phyloP scores from a whole-genome alignment of 148 eudicot genomes.

The Arbutus unedo region DNA sequence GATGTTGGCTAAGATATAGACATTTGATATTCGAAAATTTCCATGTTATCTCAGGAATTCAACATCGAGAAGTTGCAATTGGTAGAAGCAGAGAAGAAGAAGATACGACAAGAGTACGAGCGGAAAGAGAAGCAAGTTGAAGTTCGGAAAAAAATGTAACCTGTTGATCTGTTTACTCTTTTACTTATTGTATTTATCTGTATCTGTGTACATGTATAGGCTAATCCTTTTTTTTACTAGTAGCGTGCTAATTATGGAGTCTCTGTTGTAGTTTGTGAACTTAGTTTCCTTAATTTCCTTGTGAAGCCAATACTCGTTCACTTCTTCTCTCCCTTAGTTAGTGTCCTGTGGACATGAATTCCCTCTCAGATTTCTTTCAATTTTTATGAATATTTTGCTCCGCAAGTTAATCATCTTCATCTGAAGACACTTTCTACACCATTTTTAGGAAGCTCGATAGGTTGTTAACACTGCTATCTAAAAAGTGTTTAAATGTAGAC shows the following conservation, averaged over 20 bases:
- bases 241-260: neutral
- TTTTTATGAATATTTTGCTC: neutral
- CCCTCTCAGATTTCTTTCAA: neutral
- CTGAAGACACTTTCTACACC: neutral
- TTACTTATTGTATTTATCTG: neutral
- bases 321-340: neutral
- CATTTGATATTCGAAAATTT: neutral
- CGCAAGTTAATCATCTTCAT: neutral
- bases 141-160: conserved; percentile 73
- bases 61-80: conserved; percentile 84
- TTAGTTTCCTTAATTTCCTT: conserved; percentile 5
- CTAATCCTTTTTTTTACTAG: neutral
- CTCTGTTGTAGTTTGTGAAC: too few relatives aligned
- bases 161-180: neutral
- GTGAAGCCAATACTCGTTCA: neutral
- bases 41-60: conserved; percentile 49
- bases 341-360: neutral
- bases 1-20: neutral
- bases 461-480: neutral
- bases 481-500: too few relatives aligned
- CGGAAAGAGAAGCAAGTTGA: conserved; percentile 80
- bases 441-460: neutral
- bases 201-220: neutral
- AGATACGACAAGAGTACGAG: conserved; percentile 88
- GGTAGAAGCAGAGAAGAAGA: conserved; percentile 93